Base-by-base conservation (phyloP, 1,139 yeast genomes). In the Geotrichum histeridarum region DNA sequence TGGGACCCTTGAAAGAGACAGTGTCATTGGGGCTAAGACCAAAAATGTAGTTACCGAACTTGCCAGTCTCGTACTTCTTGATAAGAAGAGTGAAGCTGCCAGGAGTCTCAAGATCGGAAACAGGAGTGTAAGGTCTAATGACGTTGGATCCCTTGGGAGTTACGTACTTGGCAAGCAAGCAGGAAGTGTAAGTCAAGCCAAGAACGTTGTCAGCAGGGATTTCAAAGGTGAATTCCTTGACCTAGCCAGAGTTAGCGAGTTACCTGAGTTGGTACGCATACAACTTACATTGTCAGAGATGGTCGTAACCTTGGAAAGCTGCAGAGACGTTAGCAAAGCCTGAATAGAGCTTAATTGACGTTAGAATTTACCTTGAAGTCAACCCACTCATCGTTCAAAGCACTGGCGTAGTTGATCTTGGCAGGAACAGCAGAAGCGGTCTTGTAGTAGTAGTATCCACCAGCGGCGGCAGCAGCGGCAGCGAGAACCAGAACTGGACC, bases 91-190 rank as follows among this genome's bases (percentile, higher is more conserved):
- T 90, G 66, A 94, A 77, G 56, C 79, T 70, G 53, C 99, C 99
- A 70, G 78, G 78, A 59, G 79, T 77, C 54, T 81, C 82, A 54
- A 79, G 76, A 65, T 86, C 89, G 36, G 88, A 80, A 54, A 84
- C 78, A 56, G 99, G 99, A 42, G 99, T 94, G 78, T 94, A 94
- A 48, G 99, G 99, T 76, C 99, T 86, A 61, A 94, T 78, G 57
- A 93, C 96, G 66, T 84, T 84, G 73, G 77, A 83, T 62, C 97
- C 98, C 75, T 89, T 89, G 58, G 82, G 80, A 55, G 94, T 85
- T 62, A 62, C 59, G 61, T 76, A 89, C 75, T 89, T 90, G 70
- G 95, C 80, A 70, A 93, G 70, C 53, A 94, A 70, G 62, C 86
- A 82, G 43, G 95, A 87, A 44, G 98, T 96, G 57, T 85, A 79